Evolutionary conservation across 2,329 filamentous ascomycete species (phyloP).

Genomic region (Conoideocrella luteorostrata): DNA sequence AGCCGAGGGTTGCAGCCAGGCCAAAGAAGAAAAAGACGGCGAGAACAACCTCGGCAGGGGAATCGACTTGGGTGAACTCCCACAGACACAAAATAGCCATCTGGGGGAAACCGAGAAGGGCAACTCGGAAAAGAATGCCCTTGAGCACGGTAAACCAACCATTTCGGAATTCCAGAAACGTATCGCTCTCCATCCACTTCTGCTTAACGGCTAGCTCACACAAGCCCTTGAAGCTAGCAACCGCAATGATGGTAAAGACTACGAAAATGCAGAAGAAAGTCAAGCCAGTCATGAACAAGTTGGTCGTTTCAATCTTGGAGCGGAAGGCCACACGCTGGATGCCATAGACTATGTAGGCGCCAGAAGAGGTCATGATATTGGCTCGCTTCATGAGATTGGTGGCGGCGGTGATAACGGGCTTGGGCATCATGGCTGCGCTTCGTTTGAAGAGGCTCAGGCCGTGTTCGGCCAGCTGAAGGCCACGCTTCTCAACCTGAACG

Average conservation of each 20-base stretch:
- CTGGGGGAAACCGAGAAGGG: slow-evolving; percentile 86
- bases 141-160: slow-evolving; percentile 90
- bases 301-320: slow-evolving; percentile 74
- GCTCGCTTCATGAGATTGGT: slow-evolving; percentile 45
- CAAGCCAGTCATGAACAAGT: slow-evolving; percentile 88
- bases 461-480: slow-evolving; percentile 31
- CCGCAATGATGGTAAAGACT: slow-evolving; percentile 62
- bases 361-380: slow-evolving; percentile 47
- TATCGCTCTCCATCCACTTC: slow-evolving; percentile 74
- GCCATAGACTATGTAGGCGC: slow-evolving; percentile 62
- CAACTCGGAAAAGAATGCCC: slow-evolving; percentile 85
- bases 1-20: slow-evolving; percentile 69
- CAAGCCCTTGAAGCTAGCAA: slow-evolving; percentile 72
- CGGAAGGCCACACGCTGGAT: slow-evolving; percentile 81
- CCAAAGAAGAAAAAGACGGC: slow-evolving; percentile 85
- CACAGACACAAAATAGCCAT: slow-evolving; percentile 87
- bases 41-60: slow-evolving; percentile 76
- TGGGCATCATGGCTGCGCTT: slow-evolving; percentile 44
- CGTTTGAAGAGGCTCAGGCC: slow-evolving; percentile 47
- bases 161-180: slow-evolving; percentile 88
- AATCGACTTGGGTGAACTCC: slow-evolving; percentile 85
- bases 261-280: slow-evolving; percentile 86
- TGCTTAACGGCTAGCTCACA: slow-evolving; percentile 71
- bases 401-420: slow-evolving; percentile 27
- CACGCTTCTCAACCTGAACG: slow-evolving; percentile 71